Evolutionary conservation across 192 early-diverging fungal species (phyloP).

Genomic region (Entomortierella chlamydospora): DNA sequence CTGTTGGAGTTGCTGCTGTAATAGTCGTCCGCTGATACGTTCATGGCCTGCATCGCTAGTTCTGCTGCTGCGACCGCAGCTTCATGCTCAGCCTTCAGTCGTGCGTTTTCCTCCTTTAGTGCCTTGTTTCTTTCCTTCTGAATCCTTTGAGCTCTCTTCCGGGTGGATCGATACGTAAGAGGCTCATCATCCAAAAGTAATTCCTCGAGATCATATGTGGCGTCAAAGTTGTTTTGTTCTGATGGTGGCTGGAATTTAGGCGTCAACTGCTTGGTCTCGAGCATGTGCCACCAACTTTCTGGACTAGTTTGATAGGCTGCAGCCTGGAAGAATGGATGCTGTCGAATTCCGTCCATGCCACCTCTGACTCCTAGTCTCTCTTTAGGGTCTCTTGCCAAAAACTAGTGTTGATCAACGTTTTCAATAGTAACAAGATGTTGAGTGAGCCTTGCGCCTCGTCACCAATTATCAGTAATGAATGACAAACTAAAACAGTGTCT

Average conservation of each 20-base stretch:
- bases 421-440: background rate
- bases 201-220: constrained; percentile 81
- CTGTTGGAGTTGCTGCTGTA: background rate
- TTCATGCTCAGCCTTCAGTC: constrained; percentile 37
- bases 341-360: constrained; percentile 57
- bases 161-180: constrained; percentile 54
- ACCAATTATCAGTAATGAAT: no score
- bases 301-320: constrained; percentile 43
- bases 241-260: constrained; percentile 62
- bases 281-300: constrained; percentile 54
- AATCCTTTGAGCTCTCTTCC: constrained; percentile 39
- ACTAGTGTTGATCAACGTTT: constrained; percentile 46
- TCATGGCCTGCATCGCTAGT: constrained; percentile 17
- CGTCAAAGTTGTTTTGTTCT: constrained; percentile 77
- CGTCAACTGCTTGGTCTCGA: constrained; percentile 57
- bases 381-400: constrained; percentile 63
- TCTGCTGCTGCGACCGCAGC: constrained; percentile 25
- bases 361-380: constrained; percentile 61
- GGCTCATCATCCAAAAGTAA: constrained; percentile 78
- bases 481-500: no score
- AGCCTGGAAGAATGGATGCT: constrained; percentile 65
- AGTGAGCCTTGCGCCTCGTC: no score
- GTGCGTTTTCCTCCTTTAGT: constrained; percentile 60
- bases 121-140: constrained; percentile 57
- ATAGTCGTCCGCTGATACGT: constrained; percentile 16